Evolutionary conservation across 2,329 filamentous ascomycete species (phyloP), one percentile per base, ranked within the genome.

Genomic region (Cordyceps militaris): DNA sequence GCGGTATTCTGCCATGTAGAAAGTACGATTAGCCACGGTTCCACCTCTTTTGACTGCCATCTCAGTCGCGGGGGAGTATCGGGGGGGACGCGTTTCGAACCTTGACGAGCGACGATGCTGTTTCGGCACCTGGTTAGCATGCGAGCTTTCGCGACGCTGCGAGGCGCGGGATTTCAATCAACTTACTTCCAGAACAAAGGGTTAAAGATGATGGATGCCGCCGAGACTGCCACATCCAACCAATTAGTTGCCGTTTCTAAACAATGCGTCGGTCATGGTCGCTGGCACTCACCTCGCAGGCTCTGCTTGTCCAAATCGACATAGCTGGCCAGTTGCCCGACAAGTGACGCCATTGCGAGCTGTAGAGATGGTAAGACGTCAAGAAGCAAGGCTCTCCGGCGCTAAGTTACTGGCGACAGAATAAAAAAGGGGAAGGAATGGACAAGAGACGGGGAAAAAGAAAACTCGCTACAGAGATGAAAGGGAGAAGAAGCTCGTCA

Each of bases 161-260:
- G 23, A 52, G 40, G 49, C 43, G 62, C 60, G 52, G 57, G n/a
- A n/a, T n/a, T 55, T 50, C 19, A 28, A 51, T 50, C 36, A 46
- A 42, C 89, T 79, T 81, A 96, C 92, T 99, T 99, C 94, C 94
- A 99, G 74, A 97, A 97, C n/a, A 94, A 87, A 23, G 94, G 94
- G 74, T 99, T 99, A 76, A 99, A 97, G 50, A 87, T 81, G 74
- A 99, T 96, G 55, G 89, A 83, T 57, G 79, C 80, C 49, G 86
- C 89, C 64, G 91, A 89, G 65, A 94, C 92, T 96, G 59, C 50
- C n/a, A 51, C 36, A 38, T 56, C 30, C 30, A 32, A 6, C 6
- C 30, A n/a, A n/a, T 40, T 40, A 34, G 10, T 34, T 11, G 5
- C 40, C 30, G 30, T 32, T 3, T n/a, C n/a, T n/a, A n/a, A n/a